Conservation (phyloP, 192 early-diverging fungal species). For the Funneliformis geosporum region DNA sequence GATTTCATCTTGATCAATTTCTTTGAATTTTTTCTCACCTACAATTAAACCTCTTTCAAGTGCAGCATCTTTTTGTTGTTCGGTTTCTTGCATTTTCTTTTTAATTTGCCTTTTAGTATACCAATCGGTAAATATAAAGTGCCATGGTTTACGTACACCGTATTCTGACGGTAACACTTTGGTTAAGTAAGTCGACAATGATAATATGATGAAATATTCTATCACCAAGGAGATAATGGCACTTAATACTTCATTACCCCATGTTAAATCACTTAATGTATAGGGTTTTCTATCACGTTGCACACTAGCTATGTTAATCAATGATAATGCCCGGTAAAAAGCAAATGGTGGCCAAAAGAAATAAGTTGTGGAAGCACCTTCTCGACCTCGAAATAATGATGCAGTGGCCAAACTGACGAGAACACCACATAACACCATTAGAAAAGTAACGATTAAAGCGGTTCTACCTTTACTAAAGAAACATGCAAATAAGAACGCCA, state of each 20-base stretch:
- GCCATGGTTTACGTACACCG: constrained; percentile 66
- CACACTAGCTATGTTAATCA: constrained; percentile 57
- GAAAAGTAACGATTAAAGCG: constrained; percentile 63
- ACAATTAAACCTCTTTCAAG: not conserved
- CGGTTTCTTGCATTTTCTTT: not conserved
- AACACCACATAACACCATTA: constrained; percentile 66
- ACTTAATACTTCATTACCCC: constrained; percentile 56
- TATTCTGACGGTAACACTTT: constrained; percentile 64
- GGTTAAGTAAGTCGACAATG: constrained; percentile 47
- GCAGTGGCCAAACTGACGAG: constrained; percentile 60
- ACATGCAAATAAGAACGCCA: constrained; percentile 65
- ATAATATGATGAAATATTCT: constrained; percentile 50
- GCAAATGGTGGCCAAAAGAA: constrained; percentile 76
- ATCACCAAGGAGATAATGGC: constrained; percentile 59
- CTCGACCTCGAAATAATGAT: constrained; percentile 37
- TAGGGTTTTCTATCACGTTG: constrained; percentile 49
- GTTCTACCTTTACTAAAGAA: constrained; percentile 60
- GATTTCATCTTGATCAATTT: constrained; percentile 44
- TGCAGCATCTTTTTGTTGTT: not conserved
- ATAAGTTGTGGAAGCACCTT: constrained; percentile 46
- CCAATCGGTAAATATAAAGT: constrained; percentile 49
- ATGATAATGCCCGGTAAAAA: constrained; percentile 58
- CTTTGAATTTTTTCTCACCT: constrained; percentile 34
- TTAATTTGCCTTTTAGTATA: not conserved
- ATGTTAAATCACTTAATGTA: constrained; percentile 49